Evolutionary conservation across 75 land plant genomes (phyloP).

Genomic region (Cupressus sempervirens): DNA sequence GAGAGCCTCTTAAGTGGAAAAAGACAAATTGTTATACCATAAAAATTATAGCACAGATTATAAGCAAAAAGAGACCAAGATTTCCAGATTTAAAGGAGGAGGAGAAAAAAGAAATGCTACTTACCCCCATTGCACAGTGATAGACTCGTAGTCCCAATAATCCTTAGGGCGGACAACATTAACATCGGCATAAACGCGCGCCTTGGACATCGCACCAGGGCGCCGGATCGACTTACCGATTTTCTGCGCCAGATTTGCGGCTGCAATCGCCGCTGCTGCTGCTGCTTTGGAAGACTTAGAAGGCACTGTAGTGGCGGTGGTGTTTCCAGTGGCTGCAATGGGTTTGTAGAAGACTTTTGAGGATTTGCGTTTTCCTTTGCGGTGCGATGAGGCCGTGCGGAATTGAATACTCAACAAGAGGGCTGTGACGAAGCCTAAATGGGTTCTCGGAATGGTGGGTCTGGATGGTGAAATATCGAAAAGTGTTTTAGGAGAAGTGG

Average conservation of each 20-base stretch:
- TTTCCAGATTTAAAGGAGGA: too few species aligned
- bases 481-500: not conserved
- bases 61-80: not conserved
- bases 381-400: not conserved
- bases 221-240: slow-evolving; percentile 61
- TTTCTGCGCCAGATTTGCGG: slow-evolving; percentile 60
- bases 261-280: not conserved
- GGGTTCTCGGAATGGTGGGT: not conserved
- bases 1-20: not conserved
- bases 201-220: slow-evolving; percentile 66
- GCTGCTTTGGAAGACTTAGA: slow-evolving; percentile 6
- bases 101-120: not conserved
- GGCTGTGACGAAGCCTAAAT: not conserved
- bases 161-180: slow-evolving; percentile 55
- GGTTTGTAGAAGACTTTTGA: too few species aligned
- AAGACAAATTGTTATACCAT: not conserved
- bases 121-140: slow-evolving; percentile 63
- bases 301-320: not conserved
- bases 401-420: slow-evolving; percentile 7
- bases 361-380: not conserved
- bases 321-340: not conserved
- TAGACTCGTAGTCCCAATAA: slow-evolving; percentile 65
- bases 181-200: slow-evolving; percentile 49
- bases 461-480: not conserved
- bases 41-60: not conserved